A percentile compares a stretch with the other conserved stretches of the same genome.
phyloP scores from a whole-genome alignment of 371 early-diverging fungal genomes.

The Entomophthora muscae region DNA sequence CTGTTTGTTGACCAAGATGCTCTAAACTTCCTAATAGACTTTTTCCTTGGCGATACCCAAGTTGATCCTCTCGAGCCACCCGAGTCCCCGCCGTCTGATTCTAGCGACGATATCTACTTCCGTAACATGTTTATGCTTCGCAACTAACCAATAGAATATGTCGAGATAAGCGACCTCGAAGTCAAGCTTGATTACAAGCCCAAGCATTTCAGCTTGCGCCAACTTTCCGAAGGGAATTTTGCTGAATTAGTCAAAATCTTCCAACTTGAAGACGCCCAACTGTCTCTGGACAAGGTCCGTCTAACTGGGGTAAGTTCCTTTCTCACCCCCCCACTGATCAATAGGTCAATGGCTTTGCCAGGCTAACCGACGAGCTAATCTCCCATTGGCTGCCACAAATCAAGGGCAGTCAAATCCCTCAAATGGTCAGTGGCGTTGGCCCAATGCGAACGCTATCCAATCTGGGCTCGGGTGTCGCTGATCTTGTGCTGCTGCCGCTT shows the following conservation, averaged over 20 bases:
- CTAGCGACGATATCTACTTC: conserved; percentile 25
- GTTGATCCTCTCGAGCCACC: background rate
- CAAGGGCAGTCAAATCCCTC: conserved; percentile 65
- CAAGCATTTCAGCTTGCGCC: conserved; percentile 61
- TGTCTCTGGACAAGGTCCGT: conserved; percentile 54
- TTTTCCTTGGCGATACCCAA: conserved; percentile 26
- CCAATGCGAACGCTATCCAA: conserved; percentile 80
- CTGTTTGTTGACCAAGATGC: conserved; percentile 91
- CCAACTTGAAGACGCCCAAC: conserved; percentile 76
- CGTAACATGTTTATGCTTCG: conserved; percentile 28
- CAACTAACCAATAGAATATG: conserved; percentile 22
- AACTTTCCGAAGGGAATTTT: conserved; percentile 51
- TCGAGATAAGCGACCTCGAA: conserved; percentile 51
- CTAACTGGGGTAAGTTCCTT: conserved; percentile 42
- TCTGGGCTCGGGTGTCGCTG: conserved; percentile 78
- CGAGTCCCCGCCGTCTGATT: background rate
- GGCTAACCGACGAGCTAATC: conserved; percentile 37
- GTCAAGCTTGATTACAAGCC: conserved; percentile 93
- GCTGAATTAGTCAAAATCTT: conserved; percentile 85
- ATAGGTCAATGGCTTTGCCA: conserved; percentile 35
- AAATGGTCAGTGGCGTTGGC: conserved; percentile 78
- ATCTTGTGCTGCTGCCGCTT: conserved; percentile 78
- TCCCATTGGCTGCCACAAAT: conserved; percentile 82
- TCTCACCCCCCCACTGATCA: conserved; percentile 3
- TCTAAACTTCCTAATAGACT: conserved; percentile 58